These are phyloP conservation scores for Lipomyces lipofer DNA, from an alignment of 805 yeast species.

Conservation along the genomic window DNA sequence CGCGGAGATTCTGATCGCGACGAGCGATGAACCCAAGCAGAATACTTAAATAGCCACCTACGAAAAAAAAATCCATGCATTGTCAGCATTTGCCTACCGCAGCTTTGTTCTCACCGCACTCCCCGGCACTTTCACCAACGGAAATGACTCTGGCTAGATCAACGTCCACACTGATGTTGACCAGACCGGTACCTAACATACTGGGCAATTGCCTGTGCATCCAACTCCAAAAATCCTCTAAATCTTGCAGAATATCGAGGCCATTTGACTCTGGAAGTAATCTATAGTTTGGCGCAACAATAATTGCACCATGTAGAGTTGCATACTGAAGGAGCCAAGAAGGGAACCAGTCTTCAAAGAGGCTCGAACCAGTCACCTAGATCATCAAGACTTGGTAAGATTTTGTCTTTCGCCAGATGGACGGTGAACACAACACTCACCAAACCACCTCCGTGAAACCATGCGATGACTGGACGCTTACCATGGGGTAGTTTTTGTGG, in stretches of 20 bases:
- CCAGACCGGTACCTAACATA: background rate
- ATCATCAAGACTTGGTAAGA: background rate
- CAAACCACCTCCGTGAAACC: constrained; percentile 12
- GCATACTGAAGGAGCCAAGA: constrained; percentile 11
- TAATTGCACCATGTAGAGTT: background rate
- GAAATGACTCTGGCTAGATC: background rate
- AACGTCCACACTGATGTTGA: background rate
- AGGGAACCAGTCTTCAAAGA: constrained; percentile 8
- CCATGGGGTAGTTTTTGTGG: background rate
- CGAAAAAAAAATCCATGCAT: no score
- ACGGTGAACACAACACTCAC: background rate
- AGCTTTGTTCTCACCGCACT: background rate
- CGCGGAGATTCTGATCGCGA: constrained; percentile 1
- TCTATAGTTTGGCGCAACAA: constrained; percentile 3
- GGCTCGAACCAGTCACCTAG: constrained; percentile 18
- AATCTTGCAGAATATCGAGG: background rate
- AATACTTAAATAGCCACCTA: no score
- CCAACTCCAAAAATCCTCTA: constrained; percentile 7
- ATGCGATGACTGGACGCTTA: background rate
- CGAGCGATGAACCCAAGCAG: no score
- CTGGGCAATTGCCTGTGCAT: background rate
- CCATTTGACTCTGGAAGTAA: constrained; percentile 7
- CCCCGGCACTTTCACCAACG: constrained; percentile 13
- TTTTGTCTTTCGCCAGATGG: background rate
- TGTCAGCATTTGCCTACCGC: no score